These are phyloP conservation scores for Ormosia semicastrata DNA, from an alignment of 306 rosid genomes.

Conservation along the genomic window DNA sequence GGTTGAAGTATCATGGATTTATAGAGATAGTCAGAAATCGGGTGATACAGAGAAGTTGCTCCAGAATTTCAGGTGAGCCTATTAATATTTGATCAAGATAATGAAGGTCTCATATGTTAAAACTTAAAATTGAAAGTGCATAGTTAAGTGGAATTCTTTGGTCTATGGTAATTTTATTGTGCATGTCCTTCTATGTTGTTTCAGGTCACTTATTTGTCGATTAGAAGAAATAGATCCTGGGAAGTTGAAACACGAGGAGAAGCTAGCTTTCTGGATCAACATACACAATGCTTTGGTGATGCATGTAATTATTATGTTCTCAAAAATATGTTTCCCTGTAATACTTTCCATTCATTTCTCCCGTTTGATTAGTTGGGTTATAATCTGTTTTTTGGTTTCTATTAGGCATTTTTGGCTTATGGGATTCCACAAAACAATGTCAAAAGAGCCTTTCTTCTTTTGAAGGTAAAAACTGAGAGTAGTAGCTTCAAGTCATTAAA, in stretches of 20 bases:
- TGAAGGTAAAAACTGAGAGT: conserved; percentile 62
- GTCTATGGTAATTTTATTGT: conserved; percentile 10
- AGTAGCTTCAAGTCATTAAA: conserved; percentile 1
- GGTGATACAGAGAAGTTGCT: conserved; percentile 67
- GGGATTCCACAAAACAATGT: conserved; percentile 92
- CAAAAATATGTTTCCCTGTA: neutral
- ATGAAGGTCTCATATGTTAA: neutral
- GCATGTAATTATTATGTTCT: conserved; percentile 69
- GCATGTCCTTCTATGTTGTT: conserved; percentile 26
- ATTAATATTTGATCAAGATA: neutral
- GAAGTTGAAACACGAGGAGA: conserved; percentile 80
- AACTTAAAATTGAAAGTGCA: neutral
- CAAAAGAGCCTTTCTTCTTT: conserved; percentile 71
- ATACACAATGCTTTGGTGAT: conserved; percentile 92
- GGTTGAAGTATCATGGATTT: conserved; percentile 94
- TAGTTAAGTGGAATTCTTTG: neutral
- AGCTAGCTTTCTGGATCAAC: conserved; percentile 97
- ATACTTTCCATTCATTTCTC: conserved; percentile 19
- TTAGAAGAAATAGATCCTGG: conserved; percentile 80
- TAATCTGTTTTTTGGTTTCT: conserved; percentile 32
- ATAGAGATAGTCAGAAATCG: conserved; percentile 70
- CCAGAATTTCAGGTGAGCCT: conserved; percentile 82
- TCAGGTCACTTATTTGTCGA: conserved; percentile 70
- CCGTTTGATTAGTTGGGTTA: neutral
- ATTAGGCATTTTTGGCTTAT: conserved; percentile 92